Conservation (phyloP, 208 protist species). For the Naegleria gruberi region DNA sequence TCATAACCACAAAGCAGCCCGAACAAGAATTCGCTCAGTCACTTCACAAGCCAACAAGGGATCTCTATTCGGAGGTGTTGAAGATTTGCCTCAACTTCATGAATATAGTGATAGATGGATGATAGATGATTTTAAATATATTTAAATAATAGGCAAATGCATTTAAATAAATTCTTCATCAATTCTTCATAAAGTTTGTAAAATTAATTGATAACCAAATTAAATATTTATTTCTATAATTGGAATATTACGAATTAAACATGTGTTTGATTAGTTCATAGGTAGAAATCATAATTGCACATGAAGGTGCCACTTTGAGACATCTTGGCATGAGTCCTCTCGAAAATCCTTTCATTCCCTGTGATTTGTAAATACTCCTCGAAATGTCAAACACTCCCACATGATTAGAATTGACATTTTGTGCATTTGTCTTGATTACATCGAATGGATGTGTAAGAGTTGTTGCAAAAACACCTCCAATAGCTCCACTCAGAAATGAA, state of each 20-base stretch:
- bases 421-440: slow-evolving; percentile 5
- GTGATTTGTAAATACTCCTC: not conserved
- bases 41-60: no score
- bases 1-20: no score
- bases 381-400: not conserved
- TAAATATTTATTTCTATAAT: no score
- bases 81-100: no score
- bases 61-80: no score
- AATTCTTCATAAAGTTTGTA: no score
- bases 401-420: not conserved
- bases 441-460: slow-evolving; percentile 4
- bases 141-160: no score
- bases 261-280: slow-evolving; percentile 9
- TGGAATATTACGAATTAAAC: not conserved
- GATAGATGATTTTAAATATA: no score
- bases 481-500: not conserved
- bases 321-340: not conserved
- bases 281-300: slow-evolving; percentile 25
- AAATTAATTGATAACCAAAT: no score
- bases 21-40: no score
- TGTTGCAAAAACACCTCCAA: not conserved
- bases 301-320: slow-evolving; percentile 1
- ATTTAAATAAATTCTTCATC: no score
- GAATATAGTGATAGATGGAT: no score
- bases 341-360: slow-evolving; percentile 13